Evolutionary conservation across 108 stramenopile genomes (phyloP), one percentile per base, ranked within the genome.

Genomic region (Cyclostephanos tholiformis): DNA sequence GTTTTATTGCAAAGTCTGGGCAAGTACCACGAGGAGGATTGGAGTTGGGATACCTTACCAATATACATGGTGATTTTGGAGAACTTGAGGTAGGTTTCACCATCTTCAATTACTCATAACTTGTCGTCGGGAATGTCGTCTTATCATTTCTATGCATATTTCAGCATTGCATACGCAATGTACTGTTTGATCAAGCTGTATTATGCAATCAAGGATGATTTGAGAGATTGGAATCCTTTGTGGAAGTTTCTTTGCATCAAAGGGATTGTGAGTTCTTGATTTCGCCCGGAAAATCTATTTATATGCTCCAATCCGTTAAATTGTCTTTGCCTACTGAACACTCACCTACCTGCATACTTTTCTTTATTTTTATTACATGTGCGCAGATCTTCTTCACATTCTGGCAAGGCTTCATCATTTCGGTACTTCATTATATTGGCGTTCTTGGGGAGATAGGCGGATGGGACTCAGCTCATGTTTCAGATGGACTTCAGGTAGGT

Each of bases 181-280:
- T 89, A 89, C 58, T 85, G 84, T 68, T 51, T 89, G 41, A 79
- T 87, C 27, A 72, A 66, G 43, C 67, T 89, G 20, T 89, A 86
- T 39, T 57, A 70, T 41, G 82, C 75, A 17, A 69, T 62, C 12
- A 77, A 65, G 36, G 79, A 85, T n/a, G 84, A 87, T 48, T 77
- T 87, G 52, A 76, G 51, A 35, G 77, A 77, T 9, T 86, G 85
- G 84, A 68, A 78, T 30, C 85, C 88, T 12, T 66, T 86, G 52
- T 72, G 84, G 25, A 89, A 89, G 69, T 89, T 89, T 44, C 63
- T 89, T 9, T 86, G 84, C 49, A 86, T 89, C 39, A 89, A 89
- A 60, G 78, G 78, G 23, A 80, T 88, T n/a, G 75, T 86, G 69
- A 56, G 39, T 39, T 26, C 38, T 35, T 69, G 17, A 35, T 30